phyloP scores from a whole-genome alignment of 306 rosid genomes.

The Cicer cuneatum region DNA sequence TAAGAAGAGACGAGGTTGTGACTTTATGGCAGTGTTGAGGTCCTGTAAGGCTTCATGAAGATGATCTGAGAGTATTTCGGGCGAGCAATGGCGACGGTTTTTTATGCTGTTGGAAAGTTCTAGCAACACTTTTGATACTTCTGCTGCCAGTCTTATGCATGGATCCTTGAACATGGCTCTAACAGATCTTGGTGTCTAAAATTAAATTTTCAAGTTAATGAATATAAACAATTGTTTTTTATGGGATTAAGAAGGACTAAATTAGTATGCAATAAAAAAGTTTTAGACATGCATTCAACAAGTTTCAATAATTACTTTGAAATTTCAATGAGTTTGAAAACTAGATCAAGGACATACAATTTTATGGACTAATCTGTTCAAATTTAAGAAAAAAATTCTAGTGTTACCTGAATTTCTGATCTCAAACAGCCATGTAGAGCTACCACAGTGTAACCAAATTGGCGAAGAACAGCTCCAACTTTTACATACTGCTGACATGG shows the following conservation, averaged over 20 bases:
- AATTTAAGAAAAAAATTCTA: neutral
- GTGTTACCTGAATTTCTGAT: slow-evolving; percentile 84
- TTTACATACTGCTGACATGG: slow-evolving; percentile 96
- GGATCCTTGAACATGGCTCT: slow-evolving; percentile 89
- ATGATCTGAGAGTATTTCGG: slow-evolving; percentile 88
- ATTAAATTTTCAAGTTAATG: slow-evolving; percentile 6
- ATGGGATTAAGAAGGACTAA: neutral
- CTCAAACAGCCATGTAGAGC: slow-evolving; percentile 91
- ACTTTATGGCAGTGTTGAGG: slow-evolving; percentile 81
- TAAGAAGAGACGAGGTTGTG: slow-evolving; percentile 95
- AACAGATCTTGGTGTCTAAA: slow-evolving; percentile 78
- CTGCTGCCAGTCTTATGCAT: slow-evolving; percentile 68
- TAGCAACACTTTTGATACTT: slow-evolving; percentile 75
- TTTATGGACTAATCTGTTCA: too few relatives aligned
- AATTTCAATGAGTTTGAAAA: too few relatives aligned
- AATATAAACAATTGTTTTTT: neutral
- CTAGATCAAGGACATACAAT: too few relatives aligned
- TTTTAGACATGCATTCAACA: too few relatives aligned
- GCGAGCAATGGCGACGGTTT: slow-evolving; percentile 84
- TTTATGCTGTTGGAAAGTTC: slow-evolving; percentile 84
- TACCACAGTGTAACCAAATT: slow-evolving; percentile 88
- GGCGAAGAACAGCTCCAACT: slow-evolving; percentile 89
- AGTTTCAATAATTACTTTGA: too few relatives aligned
- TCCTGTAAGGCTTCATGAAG: slow-evolving; percentile 91
- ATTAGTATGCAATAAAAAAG: neutral